Evolutionary conservation across 2,329 filamentous ascomycete genomes (phyloP).

Genomic region (Ampelomyces quisqualis): DNA sequence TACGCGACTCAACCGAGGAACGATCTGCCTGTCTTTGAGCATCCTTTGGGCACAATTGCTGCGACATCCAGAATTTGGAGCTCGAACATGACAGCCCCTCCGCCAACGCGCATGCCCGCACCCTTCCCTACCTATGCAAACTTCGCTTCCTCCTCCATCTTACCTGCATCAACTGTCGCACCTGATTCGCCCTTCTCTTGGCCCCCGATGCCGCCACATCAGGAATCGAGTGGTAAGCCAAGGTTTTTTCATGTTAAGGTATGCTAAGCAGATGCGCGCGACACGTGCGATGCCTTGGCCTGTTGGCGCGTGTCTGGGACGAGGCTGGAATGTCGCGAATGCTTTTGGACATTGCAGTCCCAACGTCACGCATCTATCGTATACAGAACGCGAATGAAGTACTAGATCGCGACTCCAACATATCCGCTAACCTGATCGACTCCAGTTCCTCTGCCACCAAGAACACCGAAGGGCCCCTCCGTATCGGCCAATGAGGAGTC

Average conservation of each 20-base stretch:
- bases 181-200: slow-evolving; percentile 25
- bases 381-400: background rate
- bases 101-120: slow-evolving; percentile 25
- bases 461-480: slow-evolving; percentile 16
- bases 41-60: slow-evolving; percentile 3
- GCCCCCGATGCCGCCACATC: slow-evolving; percentile 25
- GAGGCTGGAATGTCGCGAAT: background rate
- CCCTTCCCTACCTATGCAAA: slow-evolving; percentile 20
- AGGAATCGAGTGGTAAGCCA: slow-evolving; percentile 27
- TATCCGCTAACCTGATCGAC: slow-evolving; percentile 7
- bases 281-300: slow-evolving; percentile 1
- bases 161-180: slow-evolving; percentile 23
- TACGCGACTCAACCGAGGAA: slow-evolving; percentile 9
- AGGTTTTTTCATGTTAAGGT: slow-evolving; percentile 10
- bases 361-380: background rate
- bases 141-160: slow-evolving; percentile 19
- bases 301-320: slow-evolving; percentile 1
- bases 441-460: slow-evolving; percentile 9
- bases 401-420: background rate
- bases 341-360: background rate
- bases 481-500: slow-evolving; percentile 10
- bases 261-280: slow-evolving; percentile 2
- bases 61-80: slow-evolving; percentile 7
- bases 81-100: slow-evolving; percentile 26
- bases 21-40: slow-evolving; percentile 8